Evolutionary conservation across 1,139 yeast species (phyloP).

Genomic region (Taiozyma onychis): DNA sequence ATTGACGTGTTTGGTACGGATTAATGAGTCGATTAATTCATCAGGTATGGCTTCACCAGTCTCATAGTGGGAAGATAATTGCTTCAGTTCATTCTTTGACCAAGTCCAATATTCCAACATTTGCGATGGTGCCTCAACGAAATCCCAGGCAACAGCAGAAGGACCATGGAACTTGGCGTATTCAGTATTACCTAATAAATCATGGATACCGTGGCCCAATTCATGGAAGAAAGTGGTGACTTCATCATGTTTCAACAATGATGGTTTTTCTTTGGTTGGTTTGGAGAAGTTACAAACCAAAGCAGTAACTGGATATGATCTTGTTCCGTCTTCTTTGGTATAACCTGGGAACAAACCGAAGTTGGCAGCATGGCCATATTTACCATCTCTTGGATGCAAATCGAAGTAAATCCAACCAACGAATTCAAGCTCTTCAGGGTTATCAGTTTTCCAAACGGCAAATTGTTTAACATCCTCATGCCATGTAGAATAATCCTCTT

Average conservation of each 20-base stretch:
- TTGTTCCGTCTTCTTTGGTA: conserved; percentile 39
- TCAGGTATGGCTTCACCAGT: conserved; percentile 55
- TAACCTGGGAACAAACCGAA: conserved; percentile 67
- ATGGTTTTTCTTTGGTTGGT: conserved; percentile 65
- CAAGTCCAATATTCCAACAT: conserved; percentile 89
- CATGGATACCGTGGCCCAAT: conserved; percentile 86
- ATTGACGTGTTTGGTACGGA: conserved; percentile 67
- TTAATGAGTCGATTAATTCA: conserved; percentile 52
- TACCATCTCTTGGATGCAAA: conserved; percentile 80
- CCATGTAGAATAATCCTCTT: conserved; percentile 44
- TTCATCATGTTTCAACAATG: conserved; percentile 71
- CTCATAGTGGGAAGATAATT: conserved; percentile 58
- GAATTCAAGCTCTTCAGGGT: conserved; percentile 45
- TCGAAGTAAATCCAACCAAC: conserved; percentile 79
- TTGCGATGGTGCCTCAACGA: conserved; percentile 88
- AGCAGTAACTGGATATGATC: conserved; percentile 65
- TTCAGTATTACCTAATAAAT: conserved; percentile 58
- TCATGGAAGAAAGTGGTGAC: conserved; percentile 87
- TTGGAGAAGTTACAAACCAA: conserved; percentile 83
- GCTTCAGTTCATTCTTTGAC: conserved; percentile 55
- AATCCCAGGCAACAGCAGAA: conserved; percentile 73
- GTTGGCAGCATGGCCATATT: conserved; percentile 84
- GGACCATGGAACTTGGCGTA: conserved; percentile 67
- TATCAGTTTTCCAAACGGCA: conserved; percentile 64
- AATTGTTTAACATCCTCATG: conserved; percentile 73